phyloP scores from a whole-genome alignment of 208 protist species.

The Pavlovales sp. region DNA sequence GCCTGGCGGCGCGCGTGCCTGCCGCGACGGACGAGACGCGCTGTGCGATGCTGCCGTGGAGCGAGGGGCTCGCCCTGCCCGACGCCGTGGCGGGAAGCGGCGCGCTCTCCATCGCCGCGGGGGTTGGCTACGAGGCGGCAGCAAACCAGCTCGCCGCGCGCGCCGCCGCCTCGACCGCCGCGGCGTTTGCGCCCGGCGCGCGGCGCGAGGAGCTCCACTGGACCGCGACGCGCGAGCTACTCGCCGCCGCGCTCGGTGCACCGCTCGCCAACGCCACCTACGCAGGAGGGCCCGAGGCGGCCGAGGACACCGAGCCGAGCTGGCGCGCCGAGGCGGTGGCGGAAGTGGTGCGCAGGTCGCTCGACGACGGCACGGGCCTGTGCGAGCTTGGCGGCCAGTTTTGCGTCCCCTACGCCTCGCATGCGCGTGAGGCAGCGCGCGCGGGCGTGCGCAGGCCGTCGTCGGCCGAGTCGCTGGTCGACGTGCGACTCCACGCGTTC shows the following conservation, averaged over 20 bases:
- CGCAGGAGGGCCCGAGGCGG: neutral
- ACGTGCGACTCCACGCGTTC: neutral
- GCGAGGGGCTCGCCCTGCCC: slow-evolving; percentile 8
- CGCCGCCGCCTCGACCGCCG: neutral
- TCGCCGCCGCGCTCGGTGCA: neutral
- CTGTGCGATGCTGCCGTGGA: neutral
- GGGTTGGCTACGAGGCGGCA: neutral
- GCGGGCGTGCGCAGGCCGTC: no score
- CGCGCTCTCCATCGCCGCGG: neutral
- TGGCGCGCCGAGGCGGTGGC: no score
- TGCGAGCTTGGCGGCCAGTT: neutral
- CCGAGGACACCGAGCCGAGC: neutral
- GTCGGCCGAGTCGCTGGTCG: neutral
- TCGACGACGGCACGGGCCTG: neutral
- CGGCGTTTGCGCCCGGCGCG: neutral
- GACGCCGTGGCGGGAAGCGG: neutral
- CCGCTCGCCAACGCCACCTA: neutral
- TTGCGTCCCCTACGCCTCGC: neutral
- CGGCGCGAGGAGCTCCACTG: neutral
- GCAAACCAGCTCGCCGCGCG: neutral
- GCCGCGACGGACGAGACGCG: neutral
- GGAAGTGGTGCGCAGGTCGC: neutral
- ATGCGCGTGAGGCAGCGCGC: no score
- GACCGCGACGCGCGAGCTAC: neutral
- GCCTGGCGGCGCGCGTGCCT: neutral